Conservation (phyloP, 306 rosid species). For the Pterocarpus macrocarpus region DNA sequence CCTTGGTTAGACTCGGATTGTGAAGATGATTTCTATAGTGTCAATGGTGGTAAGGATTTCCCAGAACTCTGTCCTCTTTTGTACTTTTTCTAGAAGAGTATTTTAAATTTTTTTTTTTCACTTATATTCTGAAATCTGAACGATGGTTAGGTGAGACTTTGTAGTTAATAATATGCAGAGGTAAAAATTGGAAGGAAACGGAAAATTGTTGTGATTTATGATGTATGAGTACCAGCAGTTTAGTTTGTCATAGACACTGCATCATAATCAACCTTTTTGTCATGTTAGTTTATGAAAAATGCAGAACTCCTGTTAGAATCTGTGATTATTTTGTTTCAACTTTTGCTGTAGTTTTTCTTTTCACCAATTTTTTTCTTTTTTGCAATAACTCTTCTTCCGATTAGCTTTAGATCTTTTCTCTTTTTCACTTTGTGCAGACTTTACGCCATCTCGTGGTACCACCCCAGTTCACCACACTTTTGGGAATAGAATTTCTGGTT, state of each 20-base stretch:
- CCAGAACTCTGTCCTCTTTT: conserved; percentile 11
- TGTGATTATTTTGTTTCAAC: background rate
- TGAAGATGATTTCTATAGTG: conserved; percentile 93
- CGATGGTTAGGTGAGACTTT: conserved; percentile 19
- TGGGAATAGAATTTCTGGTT: conserved; percentile 49
- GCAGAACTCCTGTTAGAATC: conserved; percentile 4
- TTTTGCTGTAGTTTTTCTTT: background rate
- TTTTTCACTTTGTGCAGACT: conserved; percentile 59
- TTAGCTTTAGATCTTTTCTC: conserved; percentile 16
- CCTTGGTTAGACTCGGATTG: conserved; percentile 93
- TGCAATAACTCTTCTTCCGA: background rate
- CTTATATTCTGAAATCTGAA: conserved; percentile 7
- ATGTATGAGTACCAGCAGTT: background rate
- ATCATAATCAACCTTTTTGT: conserved; percentile 12
- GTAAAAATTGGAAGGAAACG: background rate
- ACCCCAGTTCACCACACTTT: conserved; percentile 71
- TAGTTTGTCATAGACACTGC: conserved; percentile 5
- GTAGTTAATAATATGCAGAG: background rate
- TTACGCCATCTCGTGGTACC: conserved; percentile 87
- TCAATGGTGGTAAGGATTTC: conserved; percentile 86
- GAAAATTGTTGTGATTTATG: background rate
- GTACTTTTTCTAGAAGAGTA: conserved; percentile 21
- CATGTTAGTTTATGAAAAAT: conserved; percentile 18
- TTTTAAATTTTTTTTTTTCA: conserved; percentile 9
- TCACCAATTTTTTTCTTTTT: background rate